phyloP scores from a whole-genome alignment of 768 basidiomycete species.

The Cubamyces sp. region DNA sequence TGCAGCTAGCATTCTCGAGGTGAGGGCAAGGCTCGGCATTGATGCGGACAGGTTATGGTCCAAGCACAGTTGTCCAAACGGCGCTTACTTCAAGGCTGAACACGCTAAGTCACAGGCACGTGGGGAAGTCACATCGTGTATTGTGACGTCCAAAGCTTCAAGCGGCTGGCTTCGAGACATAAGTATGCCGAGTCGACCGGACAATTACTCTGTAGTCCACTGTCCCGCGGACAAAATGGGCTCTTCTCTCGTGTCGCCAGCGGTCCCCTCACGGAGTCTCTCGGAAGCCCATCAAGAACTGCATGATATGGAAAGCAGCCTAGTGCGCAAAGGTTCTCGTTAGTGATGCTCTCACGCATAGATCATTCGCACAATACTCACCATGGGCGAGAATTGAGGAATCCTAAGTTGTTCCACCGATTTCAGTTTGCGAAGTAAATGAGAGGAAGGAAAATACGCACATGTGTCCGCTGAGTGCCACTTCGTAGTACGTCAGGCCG shows the following conservation, averaged over 20 bases:
- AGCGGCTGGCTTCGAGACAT: no score
- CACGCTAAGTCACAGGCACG: no score
- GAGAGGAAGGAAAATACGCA: constrained; percentile 36
- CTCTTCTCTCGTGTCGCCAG: background rate
- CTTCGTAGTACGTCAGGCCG: constrained; percentile 68
- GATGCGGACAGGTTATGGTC: no score
- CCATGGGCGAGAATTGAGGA: constrained; percentile 66
- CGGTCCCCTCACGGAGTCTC: constrained; percentile 8
- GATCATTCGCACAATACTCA: constrained; percentile 35
- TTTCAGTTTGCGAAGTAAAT: background rate
- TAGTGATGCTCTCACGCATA: background rate
- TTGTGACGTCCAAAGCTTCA: no score
- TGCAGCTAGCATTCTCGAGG: no score
- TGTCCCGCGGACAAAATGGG: background rate
- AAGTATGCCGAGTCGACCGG: no score
- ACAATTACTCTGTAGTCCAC: no score
- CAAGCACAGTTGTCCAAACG: no score
- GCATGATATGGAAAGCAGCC: constrained; percentile 74
- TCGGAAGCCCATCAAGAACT: constrained; percentile 68
- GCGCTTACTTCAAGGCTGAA: no score
- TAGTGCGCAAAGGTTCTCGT: constrained; percentile 28
- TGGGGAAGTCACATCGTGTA: no score
- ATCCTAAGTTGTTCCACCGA: constrained; percentile 44
- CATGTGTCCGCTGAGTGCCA: constrained; percentile 76
- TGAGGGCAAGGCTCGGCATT: no score